phyloP scores from a whole-genome alignment of 2,329 filamentous ascomycete species.

The Aplosporella prunicola region DNA sequence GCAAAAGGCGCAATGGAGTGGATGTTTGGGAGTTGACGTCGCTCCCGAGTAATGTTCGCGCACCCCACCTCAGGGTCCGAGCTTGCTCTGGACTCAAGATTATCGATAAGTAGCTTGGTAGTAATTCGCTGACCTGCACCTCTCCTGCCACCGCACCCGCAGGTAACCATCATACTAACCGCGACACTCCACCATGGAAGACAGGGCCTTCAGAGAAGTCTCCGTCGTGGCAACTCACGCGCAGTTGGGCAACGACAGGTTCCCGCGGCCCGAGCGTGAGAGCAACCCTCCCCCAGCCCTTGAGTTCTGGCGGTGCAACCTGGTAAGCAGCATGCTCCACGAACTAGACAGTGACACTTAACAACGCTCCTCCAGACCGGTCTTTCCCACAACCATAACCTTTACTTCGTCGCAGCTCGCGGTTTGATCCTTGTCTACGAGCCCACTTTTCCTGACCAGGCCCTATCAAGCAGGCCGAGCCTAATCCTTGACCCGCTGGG shows the following conservation, averaged over 20 bases:
- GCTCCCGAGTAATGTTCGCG: too few species aligned
- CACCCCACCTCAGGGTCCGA: too few species aligned
- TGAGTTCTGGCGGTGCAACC: constrained; percentile 33
- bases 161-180: too few species aligned
- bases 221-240: constrained; percentile 16
- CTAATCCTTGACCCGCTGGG: constrained; percentile 31
- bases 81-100: too few species aligned
- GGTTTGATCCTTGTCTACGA: constrained; percentile 33
- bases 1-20: too few species aligned
- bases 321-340: constrained; percentile 19
- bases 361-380: constrained; percentile 26
- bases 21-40: too few species aligned
- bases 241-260: constrained; percentile 18
- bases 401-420: constrained; percentile 40
- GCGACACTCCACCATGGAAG: constrained; percentile 10
- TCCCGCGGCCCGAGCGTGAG: constrained; percentile 13
- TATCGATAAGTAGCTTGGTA: too few species aligned
- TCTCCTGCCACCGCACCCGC: too few species aligned
- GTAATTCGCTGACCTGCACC: too few species aligned
- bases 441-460: constrained; percentile 35
- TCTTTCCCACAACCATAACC: constrained; percentile 36
- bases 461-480: constrained; percentile 24
- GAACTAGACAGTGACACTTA: constrained; percentile 1
- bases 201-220: constrained; percentile 6
- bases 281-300: constrained; percentile 15